Evolutionary conservation across 2,329 filamentous ascomycete species (phyloP).

Genomic region (Nothophoma quercina): DNA sequence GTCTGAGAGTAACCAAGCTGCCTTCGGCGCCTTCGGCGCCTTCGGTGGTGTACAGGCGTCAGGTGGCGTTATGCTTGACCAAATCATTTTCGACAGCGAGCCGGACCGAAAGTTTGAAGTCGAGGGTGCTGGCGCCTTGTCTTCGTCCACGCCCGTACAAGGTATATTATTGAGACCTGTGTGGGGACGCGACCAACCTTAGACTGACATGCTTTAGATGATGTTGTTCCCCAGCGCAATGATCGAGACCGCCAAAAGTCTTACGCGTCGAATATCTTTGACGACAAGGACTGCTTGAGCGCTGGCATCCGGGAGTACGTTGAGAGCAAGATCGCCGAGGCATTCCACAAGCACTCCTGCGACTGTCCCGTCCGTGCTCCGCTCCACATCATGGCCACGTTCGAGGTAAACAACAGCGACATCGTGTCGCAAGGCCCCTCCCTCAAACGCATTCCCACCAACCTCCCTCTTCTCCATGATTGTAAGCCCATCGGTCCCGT

Average conservation of each 20-base stretch:
- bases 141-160: background rate
- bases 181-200: background rate
- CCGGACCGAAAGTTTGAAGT: background rate
- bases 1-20: background rate
- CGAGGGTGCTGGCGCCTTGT: background rate
- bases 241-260: background rate
- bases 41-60: background rate
- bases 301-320: conserved; percentile 17
- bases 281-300: background rate
- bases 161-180: background rate
- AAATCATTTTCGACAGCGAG: no score
- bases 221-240: background rate
- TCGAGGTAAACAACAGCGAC: background rate
- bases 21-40: background rate
- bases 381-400: background rate
- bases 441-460: background rate
- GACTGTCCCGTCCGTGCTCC: background rate
- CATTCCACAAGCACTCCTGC: background rate
- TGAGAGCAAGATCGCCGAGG: conserved; percentile 14
- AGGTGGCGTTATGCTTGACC: no score
- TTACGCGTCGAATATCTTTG: conserved; percentile 4
- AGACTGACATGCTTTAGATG: background rate
- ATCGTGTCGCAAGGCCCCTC: background rate
- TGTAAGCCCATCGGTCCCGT: background rate
- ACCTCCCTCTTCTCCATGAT: background rate